Base-by-base conservation (phyloP, 208 protist species). In the Acanthamoeba healyi region DNA sequence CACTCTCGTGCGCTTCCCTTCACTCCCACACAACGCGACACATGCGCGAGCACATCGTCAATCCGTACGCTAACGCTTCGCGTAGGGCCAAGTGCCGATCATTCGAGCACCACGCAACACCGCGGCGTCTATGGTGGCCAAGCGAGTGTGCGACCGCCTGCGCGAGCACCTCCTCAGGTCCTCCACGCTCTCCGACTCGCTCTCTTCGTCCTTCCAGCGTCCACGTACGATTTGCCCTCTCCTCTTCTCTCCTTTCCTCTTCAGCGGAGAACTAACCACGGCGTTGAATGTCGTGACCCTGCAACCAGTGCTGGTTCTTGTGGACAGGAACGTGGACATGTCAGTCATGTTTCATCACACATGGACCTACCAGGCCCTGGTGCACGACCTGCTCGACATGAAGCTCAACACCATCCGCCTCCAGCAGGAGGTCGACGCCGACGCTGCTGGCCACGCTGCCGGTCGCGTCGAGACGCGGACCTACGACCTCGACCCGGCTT, bases 281-380 rank as follows among this genome's bases (percentile, higher is more conserved):
- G 29, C 38, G 29, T n/a, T n/a, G n/a, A n/a, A n/a, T n/a, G n/a
- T n/a, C n/a, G 36, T 36, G 70, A 1, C 19, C 17, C 22, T 12
- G 0, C 32, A 61, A 5, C 22, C 95, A n/a, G 92, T 98, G 22
- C 90, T 98, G 4, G 70, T 98, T 14, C 40, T 98, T 9, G 44
- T 97, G 14, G 97, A 98, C 58, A 91, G 97, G 17, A 95, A 94
- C 38, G 77, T 97, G 9, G 97, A 98, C 94, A 54, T 98, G 0
- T 74, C 74, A 22, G 96, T 97, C 22, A 97, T 96, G 74, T 90
- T 98, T 10, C 97, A 98, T 81, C 97, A 98, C 94, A 77, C 95
- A n/a, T 98, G 97, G 97, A 96, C 94, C 7, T 98, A 98, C 86
- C 94, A 96, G 90, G 93, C 97, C 34, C 94, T 98, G n/a, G 56